Evolutionary conservation across 768 basidiomycete genomes (phyloP).

Genomic region (Punctularia strigosozonata): DNA sequence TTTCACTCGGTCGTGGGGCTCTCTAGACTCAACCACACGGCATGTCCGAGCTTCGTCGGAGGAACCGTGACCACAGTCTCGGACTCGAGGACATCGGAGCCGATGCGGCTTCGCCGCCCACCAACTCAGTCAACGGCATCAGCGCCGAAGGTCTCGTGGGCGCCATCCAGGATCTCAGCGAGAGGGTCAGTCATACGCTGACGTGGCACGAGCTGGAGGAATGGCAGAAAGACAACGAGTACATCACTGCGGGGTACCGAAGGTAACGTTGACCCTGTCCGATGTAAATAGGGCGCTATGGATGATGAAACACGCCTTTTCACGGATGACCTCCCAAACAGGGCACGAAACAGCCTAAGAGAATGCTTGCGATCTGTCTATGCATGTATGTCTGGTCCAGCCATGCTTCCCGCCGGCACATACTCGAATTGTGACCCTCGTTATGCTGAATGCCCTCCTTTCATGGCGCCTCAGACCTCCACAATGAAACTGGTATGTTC

Average conservation of each 20-base stretch:
- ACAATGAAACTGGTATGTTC: slow-evolving; percentile 64
- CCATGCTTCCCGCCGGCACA: slow-evolving; percentile 2
- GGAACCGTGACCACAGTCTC: no score
- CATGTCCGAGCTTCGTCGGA: no score
- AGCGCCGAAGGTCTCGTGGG: no score
- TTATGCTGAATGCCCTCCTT: slow-evolving; percentile 5
- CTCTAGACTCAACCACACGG: no score
- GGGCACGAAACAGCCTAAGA: slow-evolving; percentile 47
- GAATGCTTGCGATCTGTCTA: slow-evolving; percentile 55
- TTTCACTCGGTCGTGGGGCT: no score
- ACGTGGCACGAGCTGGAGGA: slow-evolving; percentile 49
- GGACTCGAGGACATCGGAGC: no score
- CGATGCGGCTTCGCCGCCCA: no score
- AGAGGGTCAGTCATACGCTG: no score
- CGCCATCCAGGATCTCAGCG: no score
- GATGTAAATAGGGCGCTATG: not conserved
- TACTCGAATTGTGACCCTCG: slow-evolving; percentile 9
- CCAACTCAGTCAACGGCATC: no score
- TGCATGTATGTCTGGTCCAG: slow-evolving; percentile 38
- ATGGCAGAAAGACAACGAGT: slow-evolving; percentile 70
- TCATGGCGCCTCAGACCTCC: slow-evolving; percentile 63
- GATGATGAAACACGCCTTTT: no score
- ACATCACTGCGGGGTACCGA: slow-evolving; percentile 58
- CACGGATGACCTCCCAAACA: no score
- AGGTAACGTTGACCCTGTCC: slow-evolving; percentile 27